Base-by-base conservation (phyloP, 2,329 filamentous ascomycete species). In the Penicillium olsonii region DNA sequence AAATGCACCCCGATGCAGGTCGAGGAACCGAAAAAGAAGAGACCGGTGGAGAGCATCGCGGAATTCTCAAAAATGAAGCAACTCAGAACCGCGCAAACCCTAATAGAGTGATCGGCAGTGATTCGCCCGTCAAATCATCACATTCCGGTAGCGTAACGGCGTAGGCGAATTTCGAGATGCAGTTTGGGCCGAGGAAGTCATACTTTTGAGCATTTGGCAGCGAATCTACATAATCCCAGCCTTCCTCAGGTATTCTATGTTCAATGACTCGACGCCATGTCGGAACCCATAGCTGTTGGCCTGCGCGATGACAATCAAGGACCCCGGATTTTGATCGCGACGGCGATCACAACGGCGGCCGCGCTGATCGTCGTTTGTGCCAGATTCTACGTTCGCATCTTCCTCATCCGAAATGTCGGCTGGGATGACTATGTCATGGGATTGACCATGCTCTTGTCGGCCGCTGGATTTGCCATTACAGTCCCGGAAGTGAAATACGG, bases 401-500 rank as follows among this genome's bases (percentile, higher is more conserved):
- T 54, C 26, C 42, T 61, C 9, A 59, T 60, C 42, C 50, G 46
- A 14, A 58, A 56, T 43, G 43, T 55, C 37, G 56, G 60, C 6
- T 34, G 59, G 33, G 60, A 61, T 48, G 59, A 61, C 20, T 56
- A 52, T 41, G 42, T 48, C 10, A 61, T 61, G 57, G 26, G 42
- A 1, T 17, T 61, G 26, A 60, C 59, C 0, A 53, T 61, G 53
- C 24, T 42, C 4, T 33, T 60, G 44, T 70, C 71, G 11, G 53
- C 77, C 40, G 59, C 65, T 7, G 74, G 74, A 2, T 68, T 73
- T 46, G 69, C 63, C 2, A 40, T 78, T 19, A 63, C 78, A 37
- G 64, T 77, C 12, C 66, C 65, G 0, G 64, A 76, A 40, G 70
- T 78, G 3, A 46, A 62, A 1, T 64, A 74, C 37, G 77, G 77